Conservation (phyloP, 2,329 filamentous ascomycete genomes). For the Colletotrichum melonis region DNA sequence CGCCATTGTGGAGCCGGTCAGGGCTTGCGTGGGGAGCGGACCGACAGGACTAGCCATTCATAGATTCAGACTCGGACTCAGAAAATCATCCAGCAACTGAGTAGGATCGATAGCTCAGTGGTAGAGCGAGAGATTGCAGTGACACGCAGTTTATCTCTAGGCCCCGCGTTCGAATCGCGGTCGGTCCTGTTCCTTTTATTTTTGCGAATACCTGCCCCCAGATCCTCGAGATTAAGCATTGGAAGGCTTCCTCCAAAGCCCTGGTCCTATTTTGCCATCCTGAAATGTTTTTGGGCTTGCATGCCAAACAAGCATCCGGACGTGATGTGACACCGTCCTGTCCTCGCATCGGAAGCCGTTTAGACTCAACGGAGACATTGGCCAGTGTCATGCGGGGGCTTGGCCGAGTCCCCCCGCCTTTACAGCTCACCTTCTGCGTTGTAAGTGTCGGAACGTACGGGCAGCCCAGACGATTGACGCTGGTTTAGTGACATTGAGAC, state of each 20-base stretch:
- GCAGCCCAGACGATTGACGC: not conserved
- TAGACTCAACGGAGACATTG: not conserved
- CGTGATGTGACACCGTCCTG: not conserved
- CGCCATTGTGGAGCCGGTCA: not conserved
- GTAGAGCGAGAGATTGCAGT: constrained; percentile 37
- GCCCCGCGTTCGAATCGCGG: constrained; percentile 36
- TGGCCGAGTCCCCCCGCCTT: constrained; percentile 18
- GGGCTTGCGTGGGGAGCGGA: not conserved
- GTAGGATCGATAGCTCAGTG: constrained; percentile 36
- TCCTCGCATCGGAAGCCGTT: constrained; percentile 20
- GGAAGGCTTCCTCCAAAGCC: not conserved
- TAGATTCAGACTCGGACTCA: fast-evolving
- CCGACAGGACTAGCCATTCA: fast-evolving
- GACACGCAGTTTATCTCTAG: constrained; percentile 28
- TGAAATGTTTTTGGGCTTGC: not conserved
- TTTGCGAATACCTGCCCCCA: too few species aligned
- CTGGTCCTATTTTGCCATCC: not conserved
- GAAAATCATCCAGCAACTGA: not conserved
- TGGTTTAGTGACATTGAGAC: not conserved
- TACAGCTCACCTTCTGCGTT: constrained; percentile 5
- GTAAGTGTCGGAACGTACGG: constrained; percentile 1
- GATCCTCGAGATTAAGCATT: not conserved
- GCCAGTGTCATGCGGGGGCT: constrained; percentile 19
- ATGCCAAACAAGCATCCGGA: not conserved
- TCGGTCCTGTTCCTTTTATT: constrained; percentile 14